Evolutionary conservation across 1,139 yeast species (phyloP).

Genomic region (Hyphopichia khmerensis): DNA sequence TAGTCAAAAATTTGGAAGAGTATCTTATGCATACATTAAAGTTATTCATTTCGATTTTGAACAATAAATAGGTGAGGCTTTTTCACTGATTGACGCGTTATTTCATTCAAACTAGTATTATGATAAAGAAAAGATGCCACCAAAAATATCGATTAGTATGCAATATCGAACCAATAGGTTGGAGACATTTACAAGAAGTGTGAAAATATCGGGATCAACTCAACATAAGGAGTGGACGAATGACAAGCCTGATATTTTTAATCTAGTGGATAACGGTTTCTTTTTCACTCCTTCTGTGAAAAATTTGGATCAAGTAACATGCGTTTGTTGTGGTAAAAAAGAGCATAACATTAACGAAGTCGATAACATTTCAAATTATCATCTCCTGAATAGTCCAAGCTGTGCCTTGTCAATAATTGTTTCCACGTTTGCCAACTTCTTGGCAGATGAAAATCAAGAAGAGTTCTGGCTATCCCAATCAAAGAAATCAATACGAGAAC

Average conservation of each 20-base stretch:
- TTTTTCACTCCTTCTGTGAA: conserved; percentile 58
- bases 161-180: conserved; percentile 21
- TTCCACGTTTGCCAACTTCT: conserved; percentile 16
- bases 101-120: not conserved
- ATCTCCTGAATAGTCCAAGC: conserved; percentile 41
- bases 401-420: conserved; percentile 47
- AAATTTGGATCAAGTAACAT: conserved; percentile 50
- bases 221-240: conserved; percentile 33
- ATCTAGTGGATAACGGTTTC: conserved; percentile 62
- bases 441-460: conserved; percentile 6
- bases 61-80: not conserved
- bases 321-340: conserved; percentile 57
- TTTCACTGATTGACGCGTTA: not conserved
- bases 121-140: not conserved
- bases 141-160: conserved; percentile 6
- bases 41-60: too few species aligned
- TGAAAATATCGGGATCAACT: conserved; percentile 16
- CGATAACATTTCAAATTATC: conserved; percentile 39
- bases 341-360: conserved; percentile 37
- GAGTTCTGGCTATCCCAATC: conserved; percentile 20
- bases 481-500: conserved; percentile 25
- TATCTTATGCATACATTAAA: too few species aligned
- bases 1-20: too few species aligned
- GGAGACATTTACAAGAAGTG: conserved; percentile 27
- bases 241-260: conserved; percentile 37